Base-by-base conservation (phyloP, 2,329 filamentous ascomycete species). In the Cylindrodendrum hubeiense region DNA sequence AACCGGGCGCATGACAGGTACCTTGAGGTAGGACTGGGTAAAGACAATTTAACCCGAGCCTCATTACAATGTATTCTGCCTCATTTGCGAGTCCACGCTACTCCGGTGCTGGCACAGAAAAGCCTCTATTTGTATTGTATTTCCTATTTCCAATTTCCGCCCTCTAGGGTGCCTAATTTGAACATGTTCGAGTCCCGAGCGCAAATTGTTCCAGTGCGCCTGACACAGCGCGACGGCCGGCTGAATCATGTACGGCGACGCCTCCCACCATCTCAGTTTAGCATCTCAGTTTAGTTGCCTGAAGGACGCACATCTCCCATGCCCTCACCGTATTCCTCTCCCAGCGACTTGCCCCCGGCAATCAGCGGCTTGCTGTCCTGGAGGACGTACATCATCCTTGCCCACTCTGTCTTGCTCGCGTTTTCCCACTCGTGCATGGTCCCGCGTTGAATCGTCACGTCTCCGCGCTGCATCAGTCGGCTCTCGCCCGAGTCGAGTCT, bases 381-480 rank as follows among this genome's bases (percentile, higher is more conserved):
- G 63, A 82, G 65, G 17, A 81, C 77, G 76, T 84, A 77, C 75
- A 76, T 63, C 78, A 86, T 82, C 37, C 84, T 74, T 21, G 80
- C 78, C 82, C 83, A 85, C 49, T 81, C 78, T 4, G 78, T 82
- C 54, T 76, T 63, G 64, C 80, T 80, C 24, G 70, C 64, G 56
- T 88, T 88, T 44, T 79, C 74, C 86, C 86, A 89, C 30, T 82
- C 81, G 73, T 89, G 86, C 78, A 84, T 86, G 6, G 86, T 88
- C 1, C 81, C 86, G 49, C 87, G 78, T 75, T 89, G 86, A 22
- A 89, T 82, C 8, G 81, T 82, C n/a, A 89, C 77, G 67, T 89
- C 87, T 2, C 86, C 87, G 24, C 81, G 77, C 64, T 79, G 77
- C 28, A 79, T 77, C 19, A 78, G 58, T 50, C 79, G 79, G 57